phyloP scores from a whole-genome alignment of 1,139 yeast species.

The Arxiozyma slooffiae region DNA sequence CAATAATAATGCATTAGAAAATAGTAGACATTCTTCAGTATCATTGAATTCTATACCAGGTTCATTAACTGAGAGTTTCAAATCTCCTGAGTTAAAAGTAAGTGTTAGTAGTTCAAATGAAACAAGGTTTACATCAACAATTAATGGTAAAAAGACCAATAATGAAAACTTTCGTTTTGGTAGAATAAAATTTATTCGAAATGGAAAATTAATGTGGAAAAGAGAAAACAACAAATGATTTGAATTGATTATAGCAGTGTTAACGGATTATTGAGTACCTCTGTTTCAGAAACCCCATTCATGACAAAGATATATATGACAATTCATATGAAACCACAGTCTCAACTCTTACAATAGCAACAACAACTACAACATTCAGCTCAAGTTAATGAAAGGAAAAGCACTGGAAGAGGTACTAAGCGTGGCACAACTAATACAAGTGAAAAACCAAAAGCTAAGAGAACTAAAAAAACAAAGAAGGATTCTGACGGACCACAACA shows the following conservation, averaged over 20 bases:
- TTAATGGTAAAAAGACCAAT: constrained; percentile 7
- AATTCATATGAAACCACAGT: constrained; percentile 26
- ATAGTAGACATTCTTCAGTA: constrained; percentile 1
- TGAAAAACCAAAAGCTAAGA: constrained; percentile 22
- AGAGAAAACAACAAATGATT: constrained; percentile 32
- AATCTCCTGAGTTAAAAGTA: not conserved
- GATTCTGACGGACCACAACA: constrained; percentile 13
- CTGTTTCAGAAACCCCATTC: constrained; percentile 12
- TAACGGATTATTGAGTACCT: not conserved
- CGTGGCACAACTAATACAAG: constrained; percentile 3
- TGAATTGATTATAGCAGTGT: constrained; percentile 9
- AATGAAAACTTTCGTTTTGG: constrained; percentile 40
- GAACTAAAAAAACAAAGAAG: constrained; percentile 25
- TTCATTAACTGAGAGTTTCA: not conserved
- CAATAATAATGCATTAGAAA: constrained; percentile 1
- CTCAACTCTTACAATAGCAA: constrained; percentile 23
- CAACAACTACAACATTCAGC: constrained; percentile 2
- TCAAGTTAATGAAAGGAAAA: constrained; percentile 5
- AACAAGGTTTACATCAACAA: not conserved
- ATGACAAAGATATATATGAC: constrained; percentile 29
- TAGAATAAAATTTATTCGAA: constrained; percentile 41
- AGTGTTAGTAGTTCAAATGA: not conserved
- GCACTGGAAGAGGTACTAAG: constrained; percentile 6
- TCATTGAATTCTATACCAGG: not conserved
- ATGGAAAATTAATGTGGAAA: constrained; percentile 37